Conservation (phyloP, 2,329 filamentous ascomycete species). For the Colletotrichum tanaceti region DNA sequence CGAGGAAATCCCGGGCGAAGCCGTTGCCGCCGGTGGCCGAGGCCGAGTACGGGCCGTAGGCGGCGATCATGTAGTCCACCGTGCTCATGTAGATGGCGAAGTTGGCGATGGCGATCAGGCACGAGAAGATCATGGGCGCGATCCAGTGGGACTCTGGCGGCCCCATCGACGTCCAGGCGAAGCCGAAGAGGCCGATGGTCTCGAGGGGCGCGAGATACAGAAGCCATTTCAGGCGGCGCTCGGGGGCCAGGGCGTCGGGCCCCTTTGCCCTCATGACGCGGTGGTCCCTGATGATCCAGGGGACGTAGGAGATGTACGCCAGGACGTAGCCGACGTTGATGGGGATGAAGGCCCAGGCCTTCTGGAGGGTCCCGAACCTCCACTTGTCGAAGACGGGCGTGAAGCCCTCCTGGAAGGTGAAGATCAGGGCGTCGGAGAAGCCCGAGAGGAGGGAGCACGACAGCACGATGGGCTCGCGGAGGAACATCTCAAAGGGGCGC, state of each 20-base stretch:
- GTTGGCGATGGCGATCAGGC: slow-evolving; percentile 73
- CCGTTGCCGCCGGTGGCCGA: slow-evolving; percentile 76
- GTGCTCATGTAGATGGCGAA: slow-evolving; percentile 73
- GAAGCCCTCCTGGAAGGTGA: slow-evolving; percentile 74
- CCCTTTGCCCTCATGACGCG: slow-evolving; percentile 57
- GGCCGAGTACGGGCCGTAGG: slow-evolving; percentile 74
- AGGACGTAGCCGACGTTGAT: slow-evolving; percentile 64
- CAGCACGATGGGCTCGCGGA: slow-evolving; percentile 73
- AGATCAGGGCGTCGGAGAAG: slow-evolving; percentile 74
- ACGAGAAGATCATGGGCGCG: slow-evolving; percentile 68
- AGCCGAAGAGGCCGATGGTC: slow-evolving; percentile 71
- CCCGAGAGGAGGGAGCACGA: slow-evolving; percentile 70
- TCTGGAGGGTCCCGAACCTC: slow-evolving; percentile 59
- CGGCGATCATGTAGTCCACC: slow-evolving; percentile 75
- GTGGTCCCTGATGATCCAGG: slow-evolving; percentile 56
- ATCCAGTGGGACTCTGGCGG: slow-evolving; percentile 69
- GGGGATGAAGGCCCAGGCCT: slow-evolving; percentile 43
- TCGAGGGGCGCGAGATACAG: slow-evolving; percentile 69
- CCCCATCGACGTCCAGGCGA: slow-evolving; percentile 69
- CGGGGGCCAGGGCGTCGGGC: slow-evolving; percentile 55
- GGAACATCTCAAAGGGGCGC: slow-evolving; percentile 72
- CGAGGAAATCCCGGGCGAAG: slow-evolving; percentile 73
- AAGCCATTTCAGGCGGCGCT: slow-evolving; percentile 70
- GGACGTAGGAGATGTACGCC: slow-evolving; percentile 68
- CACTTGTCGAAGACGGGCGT: slow-evolving; percentile 69